Percentiles rank a stretch among this genome's conserved stretches.
Evolutionary conservation across 1,139 yeast species (phyloP).

Genomic region (Zygotorulaspora mrakii): DNA sequence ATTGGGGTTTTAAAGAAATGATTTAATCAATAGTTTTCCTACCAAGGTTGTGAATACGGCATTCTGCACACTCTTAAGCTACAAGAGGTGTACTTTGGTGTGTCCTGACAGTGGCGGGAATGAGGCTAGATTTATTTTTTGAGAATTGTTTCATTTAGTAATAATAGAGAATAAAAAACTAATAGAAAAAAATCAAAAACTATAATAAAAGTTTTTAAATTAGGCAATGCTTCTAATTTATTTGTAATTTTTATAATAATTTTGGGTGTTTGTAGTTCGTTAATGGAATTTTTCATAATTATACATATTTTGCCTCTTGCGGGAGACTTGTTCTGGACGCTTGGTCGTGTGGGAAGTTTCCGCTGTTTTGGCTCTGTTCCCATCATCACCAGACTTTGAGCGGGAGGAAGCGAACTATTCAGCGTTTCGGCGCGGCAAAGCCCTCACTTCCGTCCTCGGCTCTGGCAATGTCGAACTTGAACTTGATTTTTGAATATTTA

Average conservation of each 20-base stretch:
- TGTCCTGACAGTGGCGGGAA: slow-evolving; percentile 1
- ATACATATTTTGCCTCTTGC: not conserved
- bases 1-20: too few relatives aligned
- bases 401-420: too few relatives aligned
- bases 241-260: slow-evolving; percentile 13
- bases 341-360: not conserved
- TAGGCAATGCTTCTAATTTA: not conserved
- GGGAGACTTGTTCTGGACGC: not conserved
- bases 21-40: too few relatives aligned
- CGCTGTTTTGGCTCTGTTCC: not conserved
- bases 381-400: too few relatives aligned
- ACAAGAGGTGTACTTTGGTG: not conserved
- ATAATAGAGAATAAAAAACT: slow-evolving; percentile 5
- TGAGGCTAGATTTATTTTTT: slow-evolving; percentile 1
- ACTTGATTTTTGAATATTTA: too few relatives aligned
- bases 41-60: too few relatives aligned
- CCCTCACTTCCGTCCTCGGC: too few relatives aligned
- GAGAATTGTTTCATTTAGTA: slow-evolving; percentile 4
- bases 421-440: too few relatives aligned
- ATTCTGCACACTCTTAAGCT: not conserved
- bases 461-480: too few relatives aligned
- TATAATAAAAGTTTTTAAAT: slow-evolving; percentile 5
- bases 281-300: slow-evolving; percentile 12
- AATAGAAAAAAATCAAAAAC: slow-evolving; percentile 5
- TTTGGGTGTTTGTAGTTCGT: slow-evolving; percentile 27